Evolutionary conservation across 2,329 filamentous ascomycete species (phyloP).

Genomic region (Colletotrichum orchidophilum): DNA sequence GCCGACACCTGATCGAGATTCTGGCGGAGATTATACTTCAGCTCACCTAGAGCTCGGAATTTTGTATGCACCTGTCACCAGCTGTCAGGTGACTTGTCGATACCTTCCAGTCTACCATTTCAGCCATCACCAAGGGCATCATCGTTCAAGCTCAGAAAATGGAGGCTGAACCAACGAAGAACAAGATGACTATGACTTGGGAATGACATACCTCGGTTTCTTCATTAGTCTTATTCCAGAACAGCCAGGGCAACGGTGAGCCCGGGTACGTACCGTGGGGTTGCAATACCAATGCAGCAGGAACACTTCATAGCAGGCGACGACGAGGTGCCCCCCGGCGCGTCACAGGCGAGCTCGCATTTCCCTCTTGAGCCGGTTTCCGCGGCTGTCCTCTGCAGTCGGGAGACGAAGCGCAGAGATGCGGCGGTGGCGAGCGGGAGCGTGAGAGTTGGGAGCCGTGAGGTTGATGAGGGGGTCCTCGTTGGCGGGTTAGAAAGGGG

Average conservation of each 20-base stretch:
- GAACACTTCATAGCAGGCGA: neutral
- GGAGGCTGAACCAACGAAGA: neutral
- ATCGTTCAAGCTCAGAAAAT: neutral
- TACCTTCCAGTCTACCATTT: too few relatives aligned
- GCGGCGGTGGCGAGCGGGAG: slow-evolving; percentile 41
- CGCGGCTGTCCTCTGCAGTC: slow-evolving; percentile 51
- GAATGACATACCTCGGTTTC: neutral
- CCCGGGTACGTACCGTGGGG: too few relatives aligned
- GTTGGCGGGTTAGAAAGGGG: slow-evolving; percentile 60
- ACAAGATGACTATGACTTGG: neutral
- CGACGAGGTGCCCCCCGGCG: neutral
- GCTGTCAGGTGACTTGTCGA: slow-evolving; percentile 20
- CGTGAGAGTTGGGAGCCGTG: slow-evolving; percentile 54
- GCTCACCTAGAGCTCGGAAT: neutral
- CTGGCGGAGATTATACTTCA: slow-evolving; percentile 5
- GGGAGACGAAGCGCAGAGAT: slow-evolving; percentile 49
- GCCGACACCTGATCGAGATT: slow-evolving; percentile 24
- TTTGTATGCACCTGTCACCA: neutral
- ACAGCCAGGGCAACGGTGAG: neutral
- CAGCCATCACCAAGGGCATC: neutral
- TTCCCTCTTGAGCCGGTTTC: slow-evolving; percentile 55
- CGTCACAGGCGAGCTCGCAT: slow-evolving; percentile 57
- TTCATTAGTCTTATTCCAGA: neutral
- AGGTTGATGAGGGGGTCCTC: slow-evolving; percentile 59
- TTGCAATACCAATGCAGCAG: too few relatives aligned